Conservation (phyloP, 2,329 filamentous ascomycete species). For the Aspergillus sojae region DNA sequence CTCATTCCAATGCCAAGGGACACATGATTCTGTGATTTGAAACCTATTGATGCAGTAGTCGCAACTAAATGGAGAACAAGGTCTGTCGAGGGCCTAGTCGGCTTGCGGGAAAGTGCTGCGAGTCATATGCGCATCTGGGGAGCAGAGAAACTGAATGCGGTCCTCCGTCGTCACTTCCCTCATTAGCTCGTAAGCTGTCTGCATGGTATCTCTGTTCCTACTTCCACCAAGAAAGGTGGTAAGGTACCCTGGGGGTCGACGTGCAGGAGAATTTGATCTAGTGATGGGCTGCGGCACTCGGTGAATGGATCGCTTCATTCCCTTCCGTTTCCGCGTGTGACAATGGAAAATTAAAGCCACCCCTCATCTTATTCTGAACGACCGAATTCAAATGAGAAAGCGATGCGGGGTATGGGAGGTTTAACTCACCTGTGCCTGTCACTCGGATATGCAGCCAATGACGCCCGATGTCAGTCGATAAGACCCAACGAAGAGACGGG, state of each 20-base stretch:
- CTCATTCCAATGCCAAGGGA: not conserved
- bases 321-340: conserved; percentile 1
- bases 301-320: conserved; percentile 1
- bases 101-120: conserved; percentile 11
- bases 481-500: not conserved
- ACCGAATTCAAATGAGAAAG: not conserved
- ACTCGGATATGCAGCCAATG: not conserved
- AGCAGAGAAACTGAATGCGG: not conserved
- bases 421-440: not conserved
- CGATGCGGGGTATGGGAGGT: not conserved
- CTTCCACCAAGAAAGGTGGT: not conserved
- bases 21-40: conserved; percentile 6
- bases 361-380: conserved; percentile 1
- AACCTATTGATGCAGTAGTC: conserved; percentile 1
- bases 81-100: conserved; percentile 2
- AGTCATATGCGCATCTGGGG: conserved; percentile 14
- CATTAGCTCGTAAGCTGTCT: conserved; percentile 2
- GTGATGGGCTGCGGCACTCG: conserved; percentile 1
- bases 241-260: not conserved
- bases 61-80: not conserved
- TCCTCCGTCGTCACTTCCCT: not conserved
- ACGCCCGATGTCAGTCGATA: not conserved
- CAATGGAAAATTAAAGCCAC: not conserved
- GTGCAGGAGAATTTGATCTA: conserved; percentile 4
- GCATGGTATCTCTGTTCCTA: conserved; percentile 9